These are phyloP conservation scores for Thelonectria olida DNA, from an alignment of 2,329 filamentous ascomycete genomes.

Conservation along the genomic window DNA sequence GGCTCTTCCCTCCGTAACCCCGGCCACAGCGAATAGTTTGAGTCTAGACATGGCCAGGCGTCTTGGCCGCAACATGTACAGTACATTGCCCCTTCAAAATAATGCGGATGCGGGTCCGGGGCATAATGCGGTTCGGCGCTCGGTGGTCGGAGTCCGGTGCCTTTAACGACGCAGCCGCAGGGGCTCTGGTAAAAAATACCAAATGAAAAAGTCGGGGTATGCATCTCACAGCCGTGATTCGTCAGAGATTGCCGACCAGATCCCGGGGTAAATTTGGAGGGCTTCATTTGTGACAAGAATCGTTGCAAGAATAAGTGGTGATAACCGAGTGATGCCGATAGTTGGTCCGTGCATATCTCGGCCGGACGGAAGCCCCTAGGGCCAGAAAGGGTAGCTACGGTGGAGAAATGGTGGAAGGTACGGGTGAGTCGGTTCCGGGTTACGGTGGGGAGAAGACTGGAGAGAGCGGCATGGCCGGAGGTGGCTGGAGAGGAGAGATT, in stretches of 20 bases:
- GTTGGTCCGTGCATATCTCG: slow-evolving; percentile 40
- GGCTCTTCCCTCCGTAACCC: background rate
- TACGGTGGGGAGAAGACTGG: slow-evolving; percentile 18
- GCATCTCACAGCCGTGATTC: slow-evolving; percentile 24
- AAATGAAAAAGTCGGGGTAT: slow-evolving; percentile 9
- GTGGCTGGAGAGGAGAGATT: slow-evolving; percentile 15
- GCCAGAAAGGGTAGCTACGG: slow-evolving; percentile 12
- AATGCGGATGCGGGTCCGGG: slow-evolving; percentile 15
- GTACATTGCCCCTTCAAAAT: background rate
- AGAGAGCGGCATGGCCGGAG: slow-evolving; percentile 25
- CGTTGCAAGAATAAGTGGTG: slow-evolving; percentile 7
- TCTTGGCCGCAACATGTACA: slow-evolving; percentile 3
- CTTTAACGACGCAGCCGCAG: background rate
- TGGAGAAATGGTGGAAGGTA: slow-evolving; percentile 19
- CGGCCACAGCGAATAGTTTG: background rate
- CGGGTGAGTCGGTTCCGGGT: slow-evolving; percentile 25
- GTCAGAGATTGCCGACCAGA: slow-evolving; percentile 30
- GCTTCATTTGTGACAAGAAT: background rate
- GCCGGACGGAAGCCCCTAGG: slow-evolving; percentile 35
- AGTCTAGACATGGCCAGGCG: background rate
- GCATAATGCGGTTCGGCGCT: slow-evolving; percentile 1
- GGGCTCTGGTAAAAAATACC: no score
- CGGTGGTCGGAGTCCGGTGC: slow-evolving; percentile 11
- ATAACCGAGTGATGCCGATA: slow-evolving; percentile 42
- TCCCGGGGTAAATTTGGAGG: slow-evolving; percentile 30